Evolutionary conservation across 192 early-diverging fungal genomes (phyloP), one percentile per base, ranked within the genome.

Genomic region (Coemansia sp.): DNA sequence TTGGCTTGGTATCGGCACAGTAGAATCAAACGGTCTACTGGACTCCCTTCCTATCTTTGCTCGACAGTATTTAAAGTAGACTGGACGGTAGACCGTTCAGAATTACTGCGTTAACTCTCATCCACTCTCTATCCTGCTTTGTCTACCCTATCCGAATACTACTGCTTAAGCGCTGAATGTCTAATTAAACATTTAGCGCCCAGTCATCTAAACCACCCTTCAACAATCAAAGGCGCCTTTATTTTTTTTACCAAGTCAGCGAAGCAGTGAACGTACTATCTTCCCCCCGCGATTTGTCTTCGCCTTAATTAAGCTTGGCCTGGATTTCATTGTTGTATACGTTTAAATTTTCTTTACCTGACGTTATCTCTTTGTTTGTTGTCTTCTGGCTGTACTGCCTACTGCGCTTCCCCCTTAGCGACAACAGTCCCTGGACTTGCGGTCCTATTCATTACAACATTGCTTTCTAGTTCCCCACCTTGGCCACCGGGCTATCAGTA

Each of bases 131-230:
- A 56, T 16, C 30, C 29, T 56, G 24, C 52, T 55, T 55, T 55
- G 52, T 55, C 29, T 55, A 29, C 53, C 53, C 30, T 56, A 34
- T 56, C 53, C 32, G 53, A 56, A 32, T 56, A 32, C 53, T 56
- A 56, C 53, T 56, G 53, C 30, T 56, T n/a, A 16, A 4, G 29
- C 53, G 29, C 53, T n/a, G 13, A 56, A 56, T 32, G 53, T 34
- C 53, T 56, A 56, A 56, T 56, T 56, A 56, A 56, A 56, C 53
- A 56, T 56, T 56, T 56, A 32, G 53, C 29, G 13, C 29, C 27
- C 29, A 55, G 24, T 1, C 27, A 55, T 55, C 15, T 16, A 20
- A 1, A 10, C 2, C 20, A 20, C 18, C 45, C 45, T 2, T 49
- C 45, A 49, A 49, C 45, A 49, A 49, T 22, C n/a, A 2, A 18